Evolutionary conservation across 805 yeast species (phyloP).

Genomic region (Novakomyces olei): DNA sequence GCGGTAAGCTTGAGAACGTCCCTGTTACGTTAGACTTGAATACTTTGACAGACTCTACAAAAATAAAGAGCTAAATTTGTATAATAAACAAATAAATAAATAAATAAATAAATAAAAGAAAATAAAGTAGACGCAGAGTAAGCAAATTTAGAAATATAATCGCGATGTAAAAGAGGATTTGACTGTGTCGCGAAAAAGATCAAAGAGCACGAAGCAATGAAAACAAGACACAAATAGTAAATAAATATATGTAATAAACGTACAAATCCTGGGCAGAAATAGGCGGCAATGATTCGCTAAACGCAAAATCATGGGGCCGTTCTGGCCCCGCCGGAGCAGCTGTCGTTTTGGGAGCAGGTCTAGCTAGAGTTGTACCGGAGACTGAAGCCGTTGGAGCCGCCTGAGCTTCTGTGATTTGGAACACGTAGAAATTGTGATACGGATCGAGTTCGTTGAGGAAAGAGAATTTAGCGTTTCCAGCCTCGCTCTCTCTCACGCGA

Average conservation of each 20-base stretch:
- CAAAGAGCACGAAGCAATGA: too few species aligned
- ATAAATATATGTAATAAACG: background rate
- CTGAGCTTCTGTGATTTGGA: constrained; percentile 20
- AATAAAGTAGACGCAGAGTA: too few species aligned
- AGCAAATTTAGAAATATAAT: too few species aligned
- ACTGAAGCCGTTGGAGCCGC: constrained; percentile 5
- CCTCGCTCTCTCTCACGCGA: constrained; percentile 27
- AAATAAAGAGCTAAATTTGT: too few species aligned
- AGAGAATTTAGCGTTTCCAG: constrained; percentile 31
- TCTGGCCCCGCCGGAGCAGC: constrained; percentile 7
- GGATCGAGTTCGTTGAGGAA: constrained; percentile 37
- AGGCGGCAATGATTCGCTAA: constrained; percentile 16
- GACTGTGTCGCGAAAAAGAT: too few species aligned
- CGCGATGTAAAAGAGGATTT: too few species aligned
- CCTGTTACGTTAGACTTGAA: background rate
- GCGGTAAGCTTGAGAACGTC: constrained; percentile 57
- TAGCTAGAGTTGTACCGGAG: constrained; percentile 2
- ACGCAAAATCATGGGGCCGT: constrained; percentile 14
- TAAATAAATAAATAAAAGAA: too few species aligned
- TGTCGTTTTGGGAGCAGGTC: background rate
- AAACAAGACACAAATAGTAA: background rate
- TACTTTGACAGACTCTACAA: too few species aligned
- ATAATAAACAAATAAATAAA: too few species aligned
- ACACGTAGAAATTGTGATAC: constrained; percentile 34
- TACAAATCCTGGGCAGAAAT: constrained; percentile 37